A percentile compares a stretch with the other conserved stretches of the same genome.
Conservation (phyloP, 2,329 filamentous ascomycete species). For the Gaeumannomyces sp. region DNA sequence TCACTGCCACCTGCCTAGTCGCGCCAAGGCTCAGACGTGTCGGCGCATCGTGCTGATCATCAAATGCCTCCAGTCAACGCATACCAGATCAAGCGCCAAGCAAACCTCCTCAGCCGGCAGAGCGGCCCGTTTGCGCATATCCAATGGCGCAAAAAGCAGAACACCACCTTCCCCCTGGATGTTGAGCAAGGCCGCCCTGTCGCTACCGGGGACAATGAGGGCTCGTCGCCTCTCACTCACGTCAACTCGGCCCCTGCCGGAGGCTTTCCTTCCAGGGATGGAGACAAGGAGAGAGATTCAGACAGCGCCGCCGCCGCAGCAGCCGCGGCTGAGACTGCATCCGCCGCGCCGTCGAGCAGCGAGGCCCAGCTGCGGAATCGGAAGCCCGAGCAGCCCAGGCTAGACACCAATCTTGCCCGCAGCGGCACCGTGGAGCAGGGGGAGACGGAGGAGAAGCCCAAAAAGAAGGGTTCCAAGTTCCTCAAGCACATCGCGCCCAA, state of each 20-base stretch:
- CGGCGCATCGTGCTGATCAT: not conserved
- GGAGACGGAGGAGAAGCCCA: constrained; percentile 34
- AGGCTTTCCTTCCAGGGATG: not conserved
- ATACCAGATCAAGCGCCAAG: constrained; percentile 37
- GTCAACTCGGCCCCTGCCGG: constrained; percentile 23
- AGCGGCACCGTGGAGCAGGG: constrained; percentile 20
- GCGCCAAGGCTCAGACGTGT: too few relatives aligned
- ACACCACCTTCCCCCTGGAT: constrained; percentile 28
- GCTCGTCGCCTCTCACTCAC: constrained; percentile 26
- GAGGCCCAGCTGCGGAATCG: constrained; percentile 13
- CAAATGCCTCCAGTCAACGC: constrained; percentile 36
- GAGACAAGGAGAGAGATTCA: not conserved
- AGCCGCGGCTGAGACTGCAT: constrained; percentile 8
- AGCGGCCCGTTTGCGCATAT: constrained; percentile 39
- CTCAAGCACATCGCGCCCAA: constrained; percentile 44
- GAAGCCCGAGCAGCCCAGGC: constrained; percentile 19
- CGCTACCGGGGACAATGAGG: constrained; percentile 14
- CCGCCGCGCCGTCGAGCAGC: constrained; percentile 11
- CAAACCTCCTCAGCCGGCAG: constrained; percentile 35
- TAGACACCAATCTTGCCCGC: constrained; percentile 20
- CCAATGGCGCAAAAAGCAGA: constrained; percentile 26
- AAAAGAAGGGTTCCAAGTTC: constrained; percentile 27
- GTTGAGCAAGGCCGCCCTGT: constrained; percentile 22
- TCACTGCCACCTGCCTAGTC: too few relatives aligned
- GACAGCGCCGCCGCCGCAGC: constrained; percentile 6